phyloP scores from a whole-genome alignment of 2,329 filamentous ascomycete species.

The Pseudocercospora vitis region DNA sequence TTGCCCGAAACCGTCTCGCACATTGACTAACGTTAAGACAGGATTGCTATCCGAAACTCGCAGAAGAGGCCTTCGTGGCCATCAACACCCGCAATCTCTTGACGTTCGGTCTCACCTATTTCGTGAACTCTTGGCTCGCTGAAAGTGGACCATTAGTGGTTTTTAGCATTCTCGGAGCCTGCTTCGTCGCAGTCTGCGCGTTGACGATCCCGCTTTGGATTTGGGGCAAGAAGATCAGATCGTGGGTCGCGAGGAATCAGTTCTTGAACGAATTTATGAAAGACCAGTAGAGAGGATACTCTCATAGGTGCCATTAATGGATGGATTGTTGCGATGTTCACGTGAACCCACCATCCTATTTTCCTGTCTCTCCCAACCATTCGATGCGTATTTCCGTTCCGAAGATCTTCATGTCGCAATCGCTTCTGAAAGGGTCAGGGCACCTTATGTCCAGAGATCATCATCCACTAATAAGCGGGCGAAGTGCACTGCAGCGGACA shows the following conservation, averaged over 20 bases:
- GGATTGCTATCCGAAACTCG: conserved; percentile 49
- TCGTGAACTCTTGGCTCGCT: conserved; percentile 38
- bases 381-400: no score
- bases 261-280: conserved; percentile 36
- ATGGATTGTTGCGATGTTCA: no score
- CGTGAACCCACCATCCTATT: no score
- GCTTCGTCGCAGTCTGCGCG: conserved; percentile 47
- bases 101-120: conserved; percentile 50
- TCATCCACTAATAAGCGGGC: no score
- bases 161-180: conserved; percentile 35
- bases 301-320: background rate
- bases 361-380: no score
- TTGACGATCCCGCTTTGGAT: conserved; percentile 54
- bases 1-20: background rate
- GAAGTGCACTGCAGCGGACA: no score
- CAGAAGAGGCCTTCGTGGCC: conserved; percentile 54
- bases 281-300: conserved; percentile 17
- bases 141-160: conserved; percentile 32
- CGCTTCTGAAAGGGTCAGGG: no score
- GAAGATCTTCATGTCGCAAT: no score
- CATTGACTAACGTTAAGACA: conserved; percentile 5
- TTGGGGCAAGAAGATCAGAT: conserved; percentile 50
- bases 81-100: conserved; percentile 53
- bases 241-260: conserved; percentile 45
- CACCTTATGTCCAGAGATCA: no score